These are phyloP conservation scores for Beta macrorhiza DNA, from an alignment of 179 eudicot species.

Conservation along the genomic window DNA sequence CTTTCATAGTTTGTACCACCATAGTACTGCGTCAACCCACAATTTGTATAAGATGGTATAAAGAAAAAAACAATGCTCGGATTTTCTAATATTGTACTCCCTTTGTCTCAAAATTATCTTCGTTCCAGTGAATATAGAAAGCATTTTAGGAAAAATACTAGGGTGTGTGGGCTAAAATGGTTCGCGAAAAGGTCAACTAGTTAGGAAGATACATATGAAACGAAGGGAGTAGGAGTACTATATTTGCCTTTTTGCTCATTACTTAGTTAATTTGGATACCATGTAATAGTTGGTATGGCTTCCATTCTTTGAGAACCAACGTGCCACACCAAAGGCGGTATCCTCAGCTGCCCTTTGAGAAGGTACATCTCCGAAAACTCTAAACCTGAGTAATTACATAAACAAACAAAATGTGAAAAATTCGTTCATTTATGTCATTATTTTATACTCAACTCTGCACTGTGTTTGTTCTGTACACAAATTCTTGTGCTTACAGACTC, in stretches of 20 bases:
- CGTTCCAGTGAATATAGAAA: no score
- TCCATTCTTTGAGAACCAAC: conserved; percentile 80
- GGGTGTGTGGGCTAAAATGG: no score
- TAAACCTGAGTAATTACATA: conserved; percentile 42
- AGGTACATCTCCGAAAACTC: conserved; percentile 84
- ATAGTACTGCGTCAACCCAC: conserved; percentile 48
- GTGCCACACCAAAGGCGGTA: conserved; percentile 67
- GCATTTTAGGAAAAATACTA: no score
- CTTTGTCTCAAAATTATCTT: not conserved
- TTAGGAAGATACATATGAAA: not conserved
- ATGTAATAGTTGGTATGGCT: conserved; percentile 79
- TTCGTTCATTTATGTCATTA: no score
- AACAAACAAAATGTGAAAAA: not conserved
- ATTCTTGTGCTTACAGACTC: no score
- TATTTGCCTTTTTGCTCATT: not conserved
- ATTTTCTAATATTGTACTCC: not conserved
- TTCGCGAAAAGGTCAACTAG: not conserved
- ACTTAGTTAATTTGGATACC: conserved; percentile 39
- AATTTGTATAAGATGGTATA: not conserved
- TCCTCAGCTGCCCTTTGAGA: conserved; percentile 90
- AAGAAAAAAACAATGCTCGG: not conserved
- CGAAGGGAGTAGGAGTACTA: not conserved
- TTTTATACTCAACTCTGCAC: no score
- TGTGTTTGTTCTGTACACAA: no score
- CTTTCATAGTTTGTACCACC: conserved; percentile 93